A percentile compares a stretch with the other conserved stretches of the same genome.
phyloP scores from a whole-genome alignment of 23 red algal genomes.

The Agarophyton chilense region DNA sequence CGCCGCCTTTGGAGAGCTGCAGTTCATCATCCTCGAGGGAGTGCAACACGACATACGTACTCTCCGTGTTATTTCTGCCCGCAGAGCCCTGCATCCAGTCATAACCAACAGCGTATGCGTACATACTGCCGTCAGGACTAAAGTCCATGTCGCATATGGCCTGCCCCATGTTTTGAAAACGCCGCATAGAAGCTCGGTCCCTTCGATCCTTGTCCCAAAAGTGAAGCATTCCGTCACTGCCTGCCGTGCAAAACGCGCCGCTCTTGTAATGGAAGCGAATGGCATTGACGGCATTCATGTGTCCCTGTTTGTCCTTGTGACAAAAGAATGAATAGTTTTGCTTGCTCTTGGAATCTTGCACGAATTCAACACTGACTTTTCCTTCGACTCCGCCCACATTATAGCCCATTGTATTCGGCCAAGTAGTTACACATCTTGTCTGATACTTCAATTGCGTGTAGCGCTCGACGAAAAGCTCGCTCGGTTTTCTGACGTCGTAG shows the following conservation, averaged over 20 bases:
- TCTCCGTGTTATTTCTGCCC: constrained; percentile 38
- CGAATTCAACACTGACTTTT: constrained; percentile 80
- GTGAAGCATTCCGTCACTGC: constrained; percentile 70
- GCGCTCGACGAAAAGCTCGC: constrained; percentile 63
- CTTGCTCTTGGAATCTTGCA: constrained; percentile 50
- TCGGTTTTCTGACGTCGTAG: constrained; percentile 91
- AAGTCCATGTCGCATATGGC: constrained; percentile 81
- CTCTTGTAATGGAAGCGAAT: constrained; percentile 77
- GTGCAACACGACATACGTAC: constrained; percentile 82
- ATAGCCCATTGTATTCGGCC: constrained; percentile 83
- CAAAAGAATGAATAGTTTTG: constrained; percentile 84
- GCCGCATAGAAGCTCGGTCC: constrained; percentile 48
- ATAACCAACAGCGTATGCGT: constrained; percentile 93
- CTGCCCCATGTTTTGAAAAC: constrained; percentile 70
- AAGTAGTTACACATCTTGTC: constrained; percentile 80
- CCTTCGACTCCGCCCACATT: constrained; percentile 89
- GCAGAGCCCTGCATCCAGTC: constrained; percentile 91
- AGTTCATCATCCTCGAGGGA: constrained; percentile 77
- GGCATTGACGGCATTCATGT: constrained; percentile 51
- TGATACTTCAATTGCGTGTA: constrained; percentile 83
- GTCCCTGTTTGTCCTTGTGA: constrained; percentile 71
- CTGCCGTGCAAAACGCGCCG: constrained; percentile 77
- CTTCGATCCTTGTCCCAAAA: constrained; percentile 96
- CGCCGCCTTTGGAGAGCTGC: constrained; percentile 34
- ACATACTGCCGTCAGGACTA: constrained; percentile 72